Evolutionary conservation across 352 stramenopile species (phyloP), one percentile per base, ranked within the genome.

Genomic region (Phytopythium mirpurense): DNA sequence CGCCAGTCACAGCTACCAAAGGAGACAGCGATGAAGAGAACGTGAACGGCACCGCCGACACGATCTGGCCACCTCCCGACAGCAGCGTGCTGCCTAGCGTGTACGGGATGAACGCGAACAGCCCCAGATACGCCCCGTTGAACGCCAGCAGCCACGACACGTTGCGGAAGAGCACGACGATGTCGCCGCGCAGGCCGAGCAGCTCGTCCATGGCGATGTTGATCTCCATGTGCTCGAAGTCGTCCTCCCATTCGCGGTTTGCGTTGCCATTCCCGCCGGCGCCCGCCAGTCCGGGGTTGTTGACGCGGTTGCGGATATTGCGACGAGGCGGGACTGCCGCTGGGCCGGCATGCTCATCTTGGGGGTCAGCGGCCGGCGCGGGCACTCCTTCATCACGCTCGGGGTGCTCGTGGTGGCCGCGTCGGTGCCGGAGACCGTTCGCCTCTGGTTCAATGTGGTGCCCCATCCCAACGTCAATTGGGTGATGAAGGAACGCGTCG

Each of bases 131-230:
- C 1, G 96, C 89, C 15, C 94, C 96, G 63, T 98, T 98, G 72
- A 99, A 99, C 12, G 96, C 92, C 32, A 99, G 56, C 4, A 99
- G 70, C 95, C 96, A 99, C 46, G 97, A 91, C 5, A 98, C 80
- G 60, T 99, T 99, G 23, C 96, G 88, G 56, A 98, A 86, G 7
- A 99, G 67, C 26, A 96, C 86, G 45, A 93, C 68, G 37, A 98
- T 68, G 29, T 98, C 95, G 3, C 96, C 96, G 40, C 96, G 90
- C 21, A 99, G 73, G 10, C 96, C 96, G n/a, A 99, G 65, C 1
- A 99, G 69, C 61, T 99, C 96, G 60, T 99, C 96, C 64, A 99
- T 84, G 1, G 96, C 94, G 35, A 99, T 92, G 57, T 97, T 96
- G 51, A 97, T 92, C 63, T 97, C 90, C 77, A 97, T 92, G 63